Evolutionary conservation across 306 rosid species (phyloP).

Genomic region (Cicer bijugum): DNA sequence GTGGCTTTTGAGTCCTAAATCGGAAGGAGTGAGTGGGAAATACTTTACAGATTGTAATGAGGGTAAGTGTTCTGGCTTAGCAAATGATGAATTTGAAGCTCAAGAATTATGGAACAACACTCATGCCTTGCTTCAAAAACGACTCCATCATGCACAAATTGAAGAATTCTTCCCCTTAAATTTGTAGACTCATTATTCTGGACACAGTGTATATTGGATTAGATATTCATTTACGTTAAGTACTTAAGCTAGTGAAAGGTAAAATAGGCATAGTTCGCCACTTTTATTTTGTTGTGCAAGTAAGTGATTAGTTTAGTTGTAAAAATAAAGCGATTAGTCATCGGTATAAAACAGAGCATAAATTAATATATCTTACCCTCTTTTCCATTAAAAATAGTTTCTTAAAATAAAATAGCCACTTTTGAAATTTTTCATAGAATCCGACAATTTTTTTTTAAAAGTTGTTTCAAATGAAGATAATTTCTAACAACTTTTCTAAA

Average conservation of each 20-base stretch:
- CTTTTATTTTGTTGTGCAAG: slow-evolving; percentile 23
- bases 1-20: slow-evolving; percentile 74
- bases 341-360: too few relatives aligned
- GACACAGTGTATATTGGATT: slow-evolving; percentile 46
- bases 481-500: too few relatives aligned
- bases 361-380: too few relatives aligned
- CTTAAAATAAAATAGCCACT: too few relatives aligned
- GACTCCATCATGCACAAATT: slow-evolving; percentile 56
- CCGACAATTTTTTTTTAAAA: too few relatives aligned
- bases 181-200: not conserved
- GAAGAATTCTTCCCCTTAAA: slow-evolving; percentile 21
- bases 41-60: slow-evolving; percentile 89
- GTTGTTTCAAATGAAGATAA: too few relatives aligned
- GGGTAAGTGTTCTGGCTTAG: slow-evolving; percentile 68
- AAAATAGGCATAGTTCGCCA: slow-evolving; percentile 36
- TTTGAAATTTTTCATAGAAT: too few relatives aligned
- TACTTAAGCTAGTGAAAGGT: not conserved
- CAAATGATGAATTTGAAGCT: slow-evolving; percentile 82
- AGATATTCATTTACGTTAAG: slow-evolving; percentile 29
- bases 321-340: too few relatives aligned
- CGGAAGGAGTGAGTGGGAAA: slow-evolving; percentile 74
- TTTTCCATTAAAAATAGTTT: too few relatives aligned
- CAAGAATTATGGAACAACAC: slow-evolving; percentile 76
- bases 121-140: slow-evolving; percentile 59
- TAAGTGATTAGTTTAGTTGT: not conserved